A percentile compares a stretch with the other conserved stretches of the same genome.
Conservation (phyloP, 306 rosid genomes). For the Senna siamea region DNA sequence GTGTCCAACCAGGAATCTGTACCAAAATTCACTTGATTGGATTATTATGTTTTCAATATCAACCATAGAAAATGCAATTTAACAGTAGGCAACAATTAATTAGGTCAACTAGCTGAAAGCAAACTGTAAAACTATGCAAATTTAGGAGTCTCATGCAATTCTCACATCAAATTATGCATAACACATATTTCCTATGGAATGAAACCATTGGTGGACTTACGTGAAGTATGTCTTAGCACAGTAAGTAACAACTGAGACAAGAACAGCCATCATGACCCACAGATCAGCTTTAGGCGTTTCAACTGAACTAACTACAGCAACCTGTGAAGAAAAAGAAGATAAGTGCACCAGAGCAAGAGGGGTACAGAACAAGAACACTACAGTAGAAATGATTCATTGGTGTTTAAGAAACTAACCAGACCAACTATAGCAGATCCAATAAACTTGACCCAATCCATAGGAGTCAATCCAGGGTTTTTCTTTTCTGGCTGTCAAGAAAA, state of each 20-base stretch:
- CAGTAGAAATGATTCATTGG: background rate
- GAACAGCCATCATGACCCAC: constrained; percentile 71
- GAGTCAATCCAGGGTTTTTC: constrained; percentile 95
- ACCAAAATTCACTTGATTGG: background rate
- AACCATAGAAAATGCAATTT: background rate
- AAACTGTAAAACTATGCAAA: background rate
- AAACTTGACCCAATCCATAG: constrained; percentile 97
- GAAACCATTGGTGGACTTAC: constrained; percentile 47
- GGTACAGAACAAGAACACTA: background rate
- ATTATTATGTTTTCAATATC: background rate
- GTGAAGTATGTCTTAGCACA: constrained; percentile 90
- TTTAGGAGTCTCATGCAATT: constrained; percentile 12
- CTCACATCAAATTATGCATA: constrained; percentile 17
- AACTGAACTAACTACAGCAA: constrained; percentile 74
- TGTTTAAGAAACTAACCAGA: constrained; percentile 61
- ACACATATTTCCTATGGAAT: background rate
- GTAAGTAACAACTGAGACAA: constrained; percentile 79
- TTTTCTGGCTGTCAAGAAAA: constrained; percentile 81
- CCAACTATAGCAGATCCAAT: constrained; percentile 85
- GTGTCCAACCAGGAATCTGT: constrained; percentile 1
- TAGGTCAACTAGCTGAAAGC: background rate
- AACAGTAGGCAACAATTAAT: background rate
- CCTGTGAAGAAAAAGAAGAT: constrained; percentile 48
- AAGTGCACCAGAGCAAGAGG: constrained; percentile 30
- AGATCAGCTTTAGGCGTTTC: constrained; percentile 64